Evolutionary conservation across 31 red algal species (phyloP), one percentile per base, ranked within the genome.

Genomic region (Odonthalia washingtoniensis): DNA sequence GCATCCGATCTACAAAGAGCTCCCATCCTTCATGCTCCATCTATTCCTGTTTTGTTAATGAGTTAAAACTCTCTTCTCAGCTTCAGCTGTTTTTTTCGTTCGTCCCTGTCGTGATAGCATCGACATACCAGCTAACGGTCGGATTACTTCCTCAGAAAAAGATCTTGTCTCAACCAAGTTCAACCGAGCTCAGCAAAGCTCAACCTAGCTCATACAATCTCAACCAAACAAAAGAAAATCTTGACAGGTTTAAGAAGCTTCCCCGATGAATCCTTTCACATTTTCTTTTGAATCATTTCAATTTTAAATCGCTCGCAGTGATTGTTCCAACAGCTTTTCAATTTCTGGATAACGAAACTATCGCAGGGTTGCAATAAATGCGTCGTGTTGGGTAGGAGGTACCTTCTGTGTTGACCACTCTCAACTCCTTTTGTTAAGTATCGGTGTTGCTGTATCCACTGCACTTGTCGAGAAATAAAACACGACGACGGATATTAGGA

Each of bases 211-310:
- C n/a, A n/a, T n/a, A n/a, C n/a, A n/a, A n/a, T n/a, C n/a, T n/a
- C n/a, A n/a, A n/a, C n/a, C n/a, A n/a, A n/a, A n/a, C n/a, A 75
- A 74, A 86, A 40, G 27, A 86, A 17, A 70, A 5, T 57, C 24
- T 81, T 81, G 24, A n/a, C 78, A 5, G 78, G 78, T 32, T 81
- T 81, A 5, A 28, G 17, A 26, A 81, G 45, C 78, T 81, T 81
- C 53, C 14, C 28, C 24, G 74, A 57, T 21, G 49, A 45, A 44
- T 40, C 24, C 18, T 45, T 18, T 57, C 79, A 82, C 31, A 34
- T 68, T 21, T 57, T 57, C 34, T 68, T 42, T 16, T 31, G 33
- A 68, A 82, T 82, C 79, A 82, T 69, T 69, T 66, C 5, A 32
- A 82, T 41, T 26, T 82, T 82, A 68, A 26, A 35, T 21, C 27